These are phyloP conservation scores for Albophoma yamanashiensis DNA, from an alignment of 2,329 filamentous ascomycete genomes.

Conservation along the genomic window DNA sequence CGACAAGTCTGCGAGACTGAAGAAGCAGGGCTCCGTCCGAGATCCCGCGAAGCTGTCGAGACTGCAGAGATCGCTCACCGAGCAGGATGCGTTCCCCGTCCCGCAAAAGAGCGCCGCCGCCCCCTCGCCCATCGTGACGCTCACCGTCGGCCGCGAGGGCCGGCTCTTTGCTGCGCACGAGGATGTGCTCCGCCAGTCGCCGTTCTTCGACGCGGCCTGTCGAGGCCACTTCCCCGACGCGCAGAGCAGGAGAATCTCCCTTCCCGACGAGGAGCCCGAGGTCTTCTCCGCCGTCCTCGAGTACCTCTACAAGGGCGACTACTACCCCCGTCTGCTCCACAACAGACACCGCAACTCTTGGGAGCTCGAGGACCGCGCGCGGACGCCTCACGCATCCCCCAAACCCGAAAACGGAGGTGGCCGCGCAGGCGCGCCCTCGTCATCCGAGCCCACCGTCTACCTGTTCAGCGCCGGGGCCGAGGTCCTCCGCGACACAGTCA, in stretches of 20 bases:
- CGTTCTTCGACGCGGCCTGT: conserved; percentile 68
- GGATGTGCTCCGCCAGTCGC: conserved; percentile 77
- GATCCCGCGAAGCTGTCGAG: conserved; percentile 73
- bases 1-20: conserved; percentile 80
- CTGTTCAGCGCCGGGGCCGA: conserved; percentile 63
- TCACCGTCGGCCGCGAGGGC: conserved; percentile 74
- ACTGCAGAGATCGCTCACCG: conserved; percentile 73
- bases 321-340: conserved; percentile 80
- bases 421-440: conserved; percentile 23
- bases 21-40: conserved; percentile 45
- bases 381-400: conserved; percentile 38
- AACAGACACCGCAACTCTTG: conserved; percentile 80
- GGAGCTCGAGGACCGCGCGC: conserved; percentile 64
- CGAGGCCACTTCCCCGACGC: conserved; percentile 62
- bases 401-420: conserved; percentile 36
- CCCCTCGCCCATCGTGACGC: conserved; percentile 69
- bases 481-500: conserved; percentile 81
- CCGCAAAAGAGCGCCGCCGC: conserved; percentile 10
- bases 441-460: conserved; percentile 46
- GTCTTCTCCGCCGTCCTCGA: conserved; percentile 90
- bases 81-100: conserved; percentile 24
- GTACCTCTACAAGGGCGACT: conserved; percentile 95
- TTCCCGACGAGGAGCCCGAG: conserved; percentile 71
- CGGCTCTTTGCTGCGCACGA: conserved; percentile 93
- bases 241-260: conserved; percentile 70